Evolutionary conservation across 2,329 filamentous ascomycete genomes (phyloP).

Genomic region (Colletotrichum tofieldiae): DNA sequence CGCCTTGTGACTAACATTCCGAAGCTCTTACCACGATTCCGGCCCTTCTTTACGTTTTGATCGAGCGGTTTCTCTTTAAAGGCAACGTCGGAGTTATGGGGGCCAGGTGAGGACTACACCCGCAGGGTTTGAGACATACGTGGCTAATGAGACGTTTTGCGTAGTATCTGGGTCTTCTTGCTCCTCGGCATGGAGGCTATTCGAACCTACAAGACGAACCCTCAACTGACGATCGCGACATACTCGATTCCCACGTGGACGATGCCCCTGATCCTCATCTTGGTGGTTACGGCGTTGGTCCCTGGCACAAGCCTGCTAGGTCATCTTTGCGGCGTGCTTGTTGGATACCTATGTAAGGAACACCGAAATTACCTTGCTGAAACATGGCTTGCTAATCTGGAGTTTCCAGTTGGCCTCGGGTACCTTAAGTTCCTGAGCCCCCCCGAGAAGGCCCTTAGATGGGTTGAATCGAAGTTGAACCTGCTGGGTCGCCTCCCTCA

Average conservation of each 20-base stretch:
- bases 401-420: constrained; percentile 79
- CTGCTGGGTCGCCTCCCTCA: constrained; percentile 87
- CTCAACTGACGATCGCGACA: constrained; percentile 76
- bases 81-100: constrained; percentile 84
- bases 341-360: constrained; percentile 87
- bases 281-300: constrained; percentile 83
- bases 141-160: constrained; percentile 10
- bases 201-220: constrained; percentile 86
- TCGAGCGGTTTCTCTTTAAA: constrained; percentile 82
- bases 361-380: not conserved
- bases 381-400: constrained; percentile 46
- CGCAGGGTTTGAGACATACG: not conserved
- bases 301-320: constrained; percentile 88
- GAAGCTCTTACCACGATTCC: constrained; percentile 87
- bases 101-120: constrained; percentile 74
- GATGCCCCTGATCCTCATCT: constrained; percentile 82
- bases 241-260: constrained; percentile 91
- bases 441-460: constrained; percentile 88
- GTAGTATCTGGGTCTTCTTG: constrained; percentile 92
- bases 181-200: constrained; percentile 89
- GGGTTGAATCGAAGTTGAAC: constrained; percentile 91
- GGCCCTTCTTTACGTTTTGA: constrained; percentile 82
- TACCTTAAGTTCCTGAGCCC: constrained; percentile 92
- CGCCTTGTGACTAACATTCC: constrained; percentile 42
- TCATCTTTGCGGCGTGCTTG: constrained; percentile 85